Base-by-base conservation (phyloP, 2,329 filamentous ascomycete genomes). In the Berkeleyomyces rouxiae region DNA sequence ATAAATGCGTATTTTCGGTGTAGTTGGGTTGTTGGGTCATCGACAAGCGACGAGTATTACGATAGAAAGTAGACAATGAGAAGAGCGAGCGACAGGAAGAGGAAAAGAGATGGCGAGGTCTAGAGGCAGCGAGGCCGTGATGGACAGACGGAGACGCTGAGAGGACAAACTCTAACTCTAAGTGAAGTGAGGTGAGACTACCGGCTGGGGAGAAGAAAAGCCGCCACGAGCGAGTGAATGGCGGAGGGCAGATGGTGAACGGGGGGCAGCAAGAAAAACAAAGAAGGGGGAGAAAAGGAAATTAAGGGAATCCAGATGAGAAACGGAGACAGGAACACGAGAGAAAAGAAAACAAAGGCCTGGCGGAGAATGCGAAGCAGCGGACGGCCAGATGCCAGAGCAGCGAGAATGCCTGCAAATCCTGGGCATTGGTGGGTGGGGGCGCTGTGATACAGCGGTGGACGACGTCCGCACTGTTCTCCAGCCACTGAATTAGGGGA, bases 221-320 rank as follows among this genome's bases (percentile, higher is more conserved):
- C 36, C 59, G 49, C 60, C 55, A 46, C 51, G 62, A 63, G 63
- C 57, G 53, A 64, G 47, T 60, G 44, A 64, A 58, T 23, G 53
- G 58, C 43, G 59, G 33, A 59, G 36, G 37, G 51, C 13, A 42
- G 39, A 58, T 7, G 6, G 31, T 13, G 11, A 57, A 58, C n/a
- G 16, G 10, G 42, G 43, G 33, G 33, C 47, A 16, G 58, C 36
- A 57, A 16, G 39, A 39, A 58, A 44, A 46, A 43, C 49, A 44
- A 23, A 60, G 60, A 49, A 47, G 58, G 57, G 55, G 36, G 39
- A 47, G 39, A 47, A 47, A 7, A 62, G 61, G 16, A 64, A 44
- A 65, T 42, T 33, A 57, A 61, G 36, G 43, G 60, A 60, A 61
- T 62, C 63, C 62, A 44, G 51, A 49, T n/a, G 39, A 40, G 39